These are phyloP conservation scores for Sclerotiophoma versabilis DNA, from an alignment of 2,329 filamentous ascomycete species.

Conservation along the genomic window DNA sequence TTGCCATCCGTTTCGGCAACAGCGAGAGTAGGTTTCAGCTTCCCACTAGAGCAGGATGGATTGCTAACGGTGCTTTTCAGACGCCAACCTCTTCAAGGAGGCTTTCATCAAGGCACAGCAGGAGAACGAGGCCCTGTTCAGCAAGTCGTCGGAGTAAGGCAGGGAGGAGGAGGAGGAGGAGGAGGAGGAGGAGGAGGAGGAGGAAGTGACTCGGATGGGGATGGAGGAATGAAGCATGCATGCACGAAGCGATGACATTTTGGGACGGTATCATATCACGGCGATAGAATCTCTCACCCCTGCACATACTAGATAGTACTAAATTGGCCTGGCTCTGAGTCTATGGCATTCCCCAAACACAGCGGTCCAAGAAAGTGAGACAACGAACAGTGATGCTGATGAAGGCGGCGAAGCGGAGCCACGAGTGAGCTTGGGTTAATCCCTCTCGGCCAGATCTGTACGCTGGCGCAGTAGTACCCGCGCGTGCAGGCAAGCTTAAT, in stretches of 20 bases:
- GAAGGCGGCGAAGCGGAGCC: not conserved
- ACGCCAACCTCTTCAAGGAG: conserved; percentile 97
- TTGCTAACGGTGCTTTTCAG: conserved; percentile 55
- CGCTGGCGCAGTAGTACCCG: conserved; percentile 7
- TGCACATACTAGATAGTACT: conserved; percentile 50
- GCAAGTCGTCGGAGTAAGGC: conserved; percentile 55
- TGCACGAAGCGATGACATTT: conserved; percentile 39
- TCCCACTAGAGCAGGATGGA: too few species aligned
- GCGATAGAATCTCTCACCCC: conserved; percentile 39
- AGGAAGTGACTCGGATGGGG: conserved; percentile 9
- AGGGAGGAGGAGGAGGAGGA: conserved; percentile 16
- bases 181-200: conserved; percentile 49
- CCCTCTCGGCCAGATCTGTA: not conserved
- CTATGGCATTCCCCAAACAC: conserved; percentile 26
- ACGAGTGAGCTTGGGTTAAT: not conserved
- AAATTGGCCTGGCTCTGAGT: conserved; percentile 35
- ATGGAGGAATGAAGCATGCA: conserved; percentile 23
- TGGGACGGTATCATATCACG: conserved; percentile 39
- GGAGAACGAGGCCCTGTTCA: conserved; percentile 89
- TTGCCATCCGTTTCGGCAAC: conserved; percentile 98
- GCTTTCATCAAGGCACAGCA: conserved; percentile 96
- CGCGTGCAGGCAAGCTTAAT: conserved; percentile 9
- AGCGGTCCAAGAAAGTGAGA: not conserved
- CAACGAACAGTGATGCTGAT: conserved; percentile 1
- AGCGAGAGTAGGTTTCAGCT: conserved; percentile 77